phyloP scores from a whole-genome alignment of 352 stramenopile genomes.

The Pythium dissimile region DNA sequence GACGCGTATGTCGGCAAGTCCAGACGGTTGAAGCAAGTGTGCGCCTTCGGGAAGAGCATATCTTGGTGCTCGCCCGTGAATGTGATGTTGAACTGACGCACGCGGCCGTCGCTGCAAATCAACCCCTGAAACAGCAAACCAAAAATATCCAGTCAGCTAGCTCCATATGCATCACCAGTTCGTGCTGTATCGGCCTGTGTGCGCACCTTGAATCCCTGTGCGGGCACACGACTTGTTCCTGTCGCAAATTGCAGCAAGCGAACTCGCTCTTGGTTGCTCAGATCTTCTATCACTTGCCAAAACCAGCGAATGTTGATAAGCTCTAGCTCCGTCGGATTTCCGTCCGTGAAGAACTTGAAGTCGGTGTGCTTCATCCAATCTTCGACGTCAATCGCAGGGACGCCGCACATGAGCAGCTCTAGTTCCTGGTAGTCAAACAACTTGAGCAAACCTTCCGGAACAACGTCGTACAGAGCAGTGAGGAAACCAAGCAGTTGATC shows the following conservation, averaged over 20 bases:
- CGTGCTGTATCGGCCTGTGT: too few species aligned
- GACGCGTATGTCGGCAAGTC: slow-evolving; percentile 74
- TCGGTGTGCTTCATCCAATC: slow-evolving; percentile 82
- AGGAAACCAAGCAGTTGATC: slow-evolving; percentile 88
- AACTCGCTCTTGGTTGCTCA: slow-evolving; percentile 73
- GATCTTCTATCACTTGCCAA: slow-evolving; percentile 91
- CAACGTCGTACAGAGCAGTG: slow-evolving; percentile 95
- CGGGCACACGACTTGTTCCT: slow-evolving; percentile 74
- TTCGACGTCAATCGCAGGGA: slow-evolving; percentile 72
- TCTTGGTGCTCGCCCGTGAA: slow-evolving; percentile 61
- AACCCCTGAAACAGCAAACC: slow-evolving; percentile 35
- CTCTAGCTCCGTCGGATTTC: slow-evolving; percentile 69
- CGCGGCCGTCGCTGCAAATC: slow-evolving; percentile 76
- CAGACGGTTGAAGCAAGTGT: slow-evolving; percentile 85
- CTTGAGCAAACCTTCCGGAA: slow-evolving; percentile 94
- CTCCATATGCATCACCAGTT: too few species aligned
- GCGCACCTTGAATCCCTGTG: slow-evolving; percentile 72
- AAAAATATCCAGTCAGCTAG: too few species aligned
- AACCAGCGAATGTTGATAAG: slow-evolving; percentile 95
- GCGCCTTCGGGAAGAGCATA: slow-evolving; percentile 72
- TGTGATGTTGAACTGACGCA: slow-evolving; percentile 72
- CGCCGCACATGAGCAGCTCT: slow-evolving; percentile 96
- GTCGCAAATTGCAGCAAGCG: slow-evolving; percentile 82
- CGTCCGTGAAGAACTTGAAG: slow-evolving; percentile 70
- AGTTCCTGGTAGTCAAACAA: slow-evolving; percentile 99